These are phyloP conservation scores for Vishniacozyma victoriae DNA, from an alignment of 768 basidiomycete genomes.

Conservation along the genomic window DNA sequence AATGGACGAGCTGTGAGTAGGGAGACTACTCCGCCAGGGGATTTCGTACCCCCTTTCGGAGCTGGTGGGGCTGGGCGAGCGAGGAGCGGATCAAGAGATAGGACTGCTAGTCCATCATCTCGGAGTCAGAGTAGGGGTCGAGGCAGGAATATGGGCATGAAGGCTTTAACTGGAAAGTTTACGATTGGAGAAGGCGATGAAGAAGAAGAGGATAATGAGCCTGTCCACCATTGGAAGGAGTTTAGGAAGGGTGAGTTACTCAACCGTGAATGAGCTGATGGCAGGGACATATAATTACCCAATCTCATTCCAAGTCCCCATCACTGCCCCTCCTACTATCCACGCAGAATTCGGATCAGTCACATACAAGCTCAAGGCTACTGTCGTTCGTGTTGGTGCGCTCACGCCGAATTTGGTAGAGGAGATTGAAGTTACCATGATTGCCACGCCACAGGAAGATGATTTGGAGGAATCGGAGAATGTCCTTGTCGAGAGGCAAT, in stretches of 20 bases:
- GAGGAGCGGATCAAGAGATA: conserved; percentile 12
- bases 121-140: conserved; percentile 41
- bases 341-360: conserved; percentile 70
- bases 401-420: conserved; percentile 68
- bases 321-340: conserved; percentile 69
- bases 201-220: conserved; percentile 41
- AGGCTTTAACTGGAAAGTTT: conserved; percentile 34
- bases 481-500: conserved; percentile 77
- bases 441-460: conserved; percentile 71
- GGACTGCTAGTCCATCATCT: conserved; percentile 8
- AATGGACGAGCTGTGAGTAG: no score
- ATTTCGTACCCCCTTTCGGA: conserved; percentile 33
- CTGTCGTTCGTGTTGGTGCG: conserved; percentile 74
- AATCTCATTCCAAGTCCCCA: conserved; percentile 80
- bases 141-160: conserved; percentile 47
- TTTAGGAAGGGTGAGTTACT: conserved; percentile 67
- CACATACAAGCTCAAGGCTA: conserved; percentile 71
- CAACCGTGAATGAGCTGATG: not conserved
- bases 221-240: conserved; percentile 63
- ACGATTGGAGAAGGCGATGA: conserved; percentile 32
- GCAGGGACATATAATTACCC: conserved; percentile 88
- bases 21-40: no score
- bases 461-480: conserved; percentile 74
- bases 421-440: conserved; percentile 64
- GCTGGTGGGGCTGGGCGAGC: conserved; percentile 36